A percentile compares a stretch with the other conserved stretches of the same genome.
phyloP scores from a whole-genome alignment of 2,329 filamentous ascomycete genomes.

The Colletotrichum musicola region DNA sequence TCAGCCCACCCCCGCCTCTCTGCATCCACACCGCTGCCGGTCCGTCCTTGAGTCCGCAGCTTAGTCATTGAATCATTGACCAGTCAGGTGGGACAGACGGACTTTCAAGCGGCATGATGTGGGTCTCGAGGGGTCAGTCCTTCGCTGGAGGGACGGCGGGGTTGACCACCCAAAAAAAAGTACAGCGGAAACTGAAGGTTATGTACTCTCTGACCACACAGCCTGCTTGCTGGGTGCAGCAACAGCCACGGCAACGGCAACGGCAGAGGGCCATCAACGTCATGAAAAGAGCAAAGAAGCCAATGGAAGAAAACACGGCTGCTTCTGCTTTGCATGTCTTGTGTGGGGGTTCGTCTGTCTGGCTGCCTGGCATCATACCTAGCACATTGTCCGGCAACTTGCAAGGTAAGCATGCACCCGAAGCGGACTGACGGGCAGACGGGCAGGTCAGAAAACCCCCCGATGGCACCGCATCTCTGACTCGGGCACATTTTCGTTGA shows the following conservation, averaged over 20 bases:
- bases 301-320: background rate
- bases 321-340: background rate
- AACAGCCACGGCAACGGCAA: background rate
- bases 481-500: constrained; percentile 15
- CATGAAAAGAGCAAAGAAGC: background rate
- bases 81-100: constrained; percentile 12
- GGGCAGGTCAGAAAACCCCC: background rate
- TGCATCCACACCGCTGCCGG: constrained; percentile 2
- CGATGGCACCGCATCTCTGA: background rate
- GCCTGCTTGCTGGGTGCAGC: constrained; percentile 6
- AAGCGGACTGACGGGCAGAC: background rate
- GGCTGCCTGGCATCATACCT: too few species aligned
- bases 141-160: constrained; percentile 2
- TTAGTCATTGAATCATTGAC: constrained; percentile 1
- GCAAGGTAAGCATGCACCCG: too few species aligned
- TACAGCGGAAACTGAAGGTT: background rate
- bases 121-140: constrained; percentile 5
- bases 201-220: too few species aligned
- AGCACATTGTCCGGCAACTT: too few species aligned
- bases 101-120: background rate
- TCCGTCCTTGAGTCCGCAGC: background rate
- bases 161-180: constrained; percentile 1
- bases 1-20: background rate
- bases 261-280: too few species aligned
- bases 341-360: too few species aligned